Percentiles rank a stretch among this genome's conserved stretches.
phyloP scores from a whole-genome alignment of 2,329 filamentous ascomycete genomes.

The Fusarium stilboides region DNA sequence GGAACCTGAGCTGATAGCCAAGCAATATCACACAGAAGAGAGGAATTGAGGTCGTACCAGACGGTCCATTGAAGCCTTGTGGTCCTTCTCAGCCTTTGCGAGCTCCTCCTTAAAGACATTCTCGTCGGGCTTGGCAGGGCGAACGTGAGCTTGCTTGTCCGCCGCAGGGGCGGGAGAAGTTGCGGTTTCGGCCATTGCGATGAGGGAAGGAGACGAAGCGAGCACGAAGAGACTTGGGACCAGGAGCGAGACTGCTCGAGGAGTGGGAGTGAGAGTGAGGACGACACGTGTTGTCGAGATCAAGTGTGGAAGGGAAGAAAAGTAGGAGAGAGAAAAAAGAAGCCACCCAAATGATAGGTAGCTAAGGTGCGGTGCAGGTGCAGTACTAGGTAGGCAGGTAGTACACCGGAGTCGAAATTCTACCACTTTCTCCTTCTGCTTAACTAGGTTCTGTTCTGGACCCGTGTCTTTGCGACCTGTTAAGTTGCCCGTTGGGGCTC shows the following conservation, averaged over 20 bases:
- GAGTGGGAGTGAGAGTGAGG: constrained; percentile 27
- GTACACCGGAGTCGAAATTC: constrained; percentile 44
- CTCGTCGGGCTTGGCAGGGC: constrained; percentile 90
- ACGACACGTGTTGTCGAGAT: constrained; percentile 41
- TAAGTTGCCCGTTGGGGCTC: constrained; percentile 42
- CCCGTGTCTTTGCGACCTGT: constrained; percentile 49
- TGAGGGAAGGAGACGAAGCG: constrained; percentile 42
- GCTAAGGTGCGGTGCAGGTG: constrained; percentile 21
- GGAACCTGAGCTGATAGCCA: constrained; percentile 33
- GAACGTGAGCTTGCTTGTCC: constrained; percentile 62
- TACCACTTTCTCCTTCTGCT: constrained; percentile 45
- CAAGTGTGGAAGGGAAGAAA: constrained; percentile 26
- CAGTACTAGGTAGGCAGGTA: constrained; percentile 4
- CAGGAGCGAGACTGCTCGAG: constrained; percentile 42
- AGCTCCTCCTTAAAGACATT: constrained; percentile 85
- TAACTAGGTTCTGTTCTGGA: constrained; percentile 33
- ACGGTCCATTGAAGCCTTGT: constrained; percentile 80
- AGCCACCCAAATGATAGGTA: constrained; percentile 32
- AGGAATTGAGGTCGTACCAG: constrained; percentile 55
- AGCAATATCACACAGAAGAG: constrained; percentile 13
- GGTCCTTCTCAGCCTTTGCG: constrained; percentile 87
- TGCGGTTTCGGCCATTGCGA: constrained; percentile 63
- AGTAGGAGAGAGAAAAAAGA: constrained; percentile 35
- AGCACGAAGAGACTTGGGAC: constrained; percentile 34
- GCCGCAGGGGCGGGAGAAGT: constrained; percentile 62